Base-by-base conservation (phyloP, 1,284 basidiomycete genomes). In the Fistulinella cinereoalba region DNA sequence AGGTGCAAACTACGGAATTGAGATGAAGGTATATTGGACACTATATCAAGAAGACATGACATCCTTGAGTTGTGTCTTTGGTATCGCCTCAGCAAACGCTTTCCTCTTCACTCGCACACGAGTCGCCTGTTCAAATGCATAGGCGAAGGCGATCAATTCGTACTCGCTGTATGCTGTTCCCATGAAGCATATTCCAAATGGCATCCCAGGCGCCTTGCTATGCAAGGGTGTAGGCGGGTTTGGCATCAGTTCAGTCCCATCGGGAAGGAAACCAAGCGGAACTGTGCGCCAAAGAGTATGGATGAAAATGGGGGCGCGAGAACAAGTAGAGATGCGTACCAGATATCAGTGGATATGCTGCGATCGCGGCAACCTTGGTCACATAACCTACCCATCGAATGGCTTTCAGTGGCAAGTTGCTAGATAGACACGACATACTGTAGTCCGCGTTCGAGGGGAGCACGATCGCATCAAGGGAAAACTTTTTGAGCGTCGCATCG, bases 71-170 rank as follows among this genome's bases (percentile, higher is more conserved):
- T 63, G 62, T 16, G 53, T 57, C 41, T 48, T 49, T 18, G 58
- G 62, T 41, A 62, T 40, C 46, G 60, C 58, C 31, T 47, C 44
- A 3, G 16, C 18, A 10, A 60, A 64, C 3, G 56, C 60, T 11
- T 40, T 63, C 46, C 49, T 63, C 54, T 66, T 60, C 46, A 73
- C 51, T 10, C 78, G 64, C 18, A 66, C 71, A 28, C 71, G 69
- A 4, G 78, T 81, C 22, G 72, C 71, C 54, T 80, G 77, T 61
- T 81, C 79, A 49, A 74, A 80, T 13, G 76, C 76, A 56, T 75
- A 79, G 19, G 75, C 79, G 44, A 69, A 73, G 4, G 67, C 56
- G 23, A 80, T 67, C 43, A 80, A 61, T 29, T 72, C 56, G 43
- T 71, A 72, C 52, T 80, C 77, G 56, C 70, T 74, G 56, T 70